These are phyloP conservation scores for Starmerella sp. DNA, from an alignment of 805 yeast genomes.

Conservation along the genomic window DNA sequence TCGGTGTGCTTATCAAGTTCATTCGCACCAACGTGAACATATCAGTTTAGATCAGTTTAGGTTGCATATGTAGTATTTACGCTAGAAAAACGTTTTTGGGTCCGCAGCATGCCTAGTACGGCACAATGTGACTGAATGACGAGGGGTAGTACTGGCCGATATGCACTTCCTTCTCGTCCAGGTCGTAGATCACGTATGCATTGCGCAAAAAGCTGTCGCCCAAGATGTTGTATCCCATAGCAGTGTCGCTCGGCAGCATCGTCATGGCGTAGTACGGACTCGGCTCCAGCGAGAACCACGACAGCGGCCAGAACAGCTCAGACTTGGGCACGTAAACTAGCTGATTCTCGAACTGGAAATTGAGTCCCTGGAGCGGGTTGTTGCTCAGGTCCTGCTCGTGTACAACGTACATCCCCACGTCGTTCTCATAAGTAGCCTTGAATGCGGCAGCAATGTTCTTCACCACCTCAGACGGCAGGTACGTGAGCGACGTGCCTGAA, in stretches of 20 bases:
- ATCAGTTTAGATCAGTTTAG: neutral
- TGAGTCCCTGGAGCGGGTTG: constrained; percentile 24
- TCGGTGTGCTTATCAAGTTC: neutral
- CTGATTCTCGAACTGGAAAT: constrained; percentile 43
- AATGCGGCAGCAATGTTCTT: constrained; percentile 29
- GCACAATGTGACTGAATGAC: constrained; percentile 9
- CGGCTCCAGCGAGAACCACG: constrained; percentile 23
- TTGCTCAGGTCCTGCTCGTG: constrained; percentile 28
- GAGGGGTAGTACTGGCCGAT: constrained; percentile 29
- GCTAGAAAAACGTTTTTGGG: too few species aligned
- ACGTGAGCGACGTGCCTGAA: constrained; percentile 45
- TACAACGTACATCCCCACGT: constrained; percentile 34
- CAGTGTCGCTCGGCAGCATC: constrained; percentile 22
- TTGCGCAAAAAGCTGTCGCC: constrained; percentile 49
- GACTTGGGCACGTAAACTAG: constrained; percentile 37
- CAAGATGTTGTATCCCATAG: constrained; percentile 33
- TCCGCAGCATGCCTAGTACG: constrained; percentile 4
- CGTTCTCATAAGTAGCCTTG: constrained; percentile 33
- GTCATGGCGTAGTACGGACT: constrained; percentile 25
- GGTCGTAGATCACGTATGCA: constrained; percentile 48
- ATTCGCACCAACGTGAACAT: neutral
- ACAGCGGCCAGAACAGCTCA: constrained; percentile 28
- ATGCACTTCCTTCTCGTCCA: constrained; percentile 41
- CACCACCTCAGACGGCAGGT: constrained; percentile 35
- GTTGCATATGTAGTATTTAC: neutral